Evolutionary conservation across 148 eudicot genomes (phyloP), one percentile per base, ranked within the genome.

Genomic region (Selenicereus undatus): DNA sequence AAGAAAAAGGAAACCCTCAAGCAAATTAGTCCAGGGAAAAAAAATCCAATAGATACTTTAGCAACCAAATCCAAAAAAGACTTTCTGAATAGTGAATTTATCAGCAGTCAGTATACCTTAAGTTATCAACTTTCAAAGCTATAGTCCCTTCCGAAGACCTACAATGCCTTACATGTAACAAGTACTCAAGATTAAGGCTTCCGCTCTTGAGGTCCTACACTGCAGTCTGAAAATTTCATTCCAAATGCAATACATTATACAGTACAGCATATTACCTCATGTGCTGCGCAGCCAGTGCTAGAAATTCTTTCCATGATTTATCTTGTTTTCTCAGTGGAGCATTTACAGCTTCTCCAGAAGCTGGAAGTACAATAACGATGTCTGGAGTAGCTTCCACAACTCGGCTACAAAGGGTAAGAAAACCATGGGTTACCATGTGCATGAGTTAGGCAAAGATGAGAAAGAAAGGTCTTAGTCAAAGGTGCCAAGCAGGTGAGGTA

Each of bases 281-380:
- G 54, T 84, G 81, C 76, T 87, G 81, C 70, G 52, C 13, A 62
- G 78, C 89, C 70, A 78, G 85, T 7, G 92, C 88, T 69, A 95
- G 90, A 86, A 95, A 95, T 73, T 86, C 85, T 64, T 86, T 85
- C 98, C 98, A 95, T n/a, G 87, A 89, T 22, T 89, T 60, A 66
- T 95, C 98, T 65, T 91, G 92, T 62, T 84, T 91, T 81, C 97
- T 87, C 66, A 95, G 64, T 77, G 84, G 86, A 76, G 88, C 75
- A 66, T 83, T 79, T 78, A 87, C 76, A 74, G 88, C 84, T 76
- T 87, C 82, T 65, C 96, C 97, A 76, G 80, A 82, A 78, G 91
- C 91, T 36, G 94, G 97, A 58, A 95, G 83, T 85, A 95, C 97
- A 50, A 95, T 83, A 16, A 88, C 87, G 84, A 86, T 85, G 62